A percentile compares a stretch with the other conserved stretches of the same genome.
Evolutionary conservation across 306 rosid species (phyloP).

Genomic region (Trifolium pratense): DNA sequence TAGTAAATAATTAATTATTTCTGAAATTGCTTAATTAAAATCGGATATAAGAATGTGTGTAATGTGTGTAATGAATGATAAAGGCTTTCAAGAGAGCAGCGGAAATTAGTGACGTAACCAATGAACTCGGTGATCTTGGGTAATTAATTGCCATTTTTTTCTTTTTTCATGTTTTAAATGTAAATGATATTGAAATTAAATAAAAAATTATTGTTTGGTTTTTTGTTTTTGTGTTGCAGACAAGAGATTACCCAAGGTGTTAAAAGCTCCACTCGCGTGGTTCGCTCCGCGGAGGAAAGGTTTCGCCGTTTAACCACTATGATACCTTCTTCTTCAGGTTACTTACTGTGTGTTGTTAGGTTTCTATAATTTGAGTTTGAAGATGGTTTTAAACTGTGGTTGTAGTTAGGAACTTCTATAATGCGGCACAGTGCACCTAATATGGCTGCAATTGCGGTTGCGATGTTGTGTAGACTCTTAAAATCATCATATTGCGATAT

Average conservation of each 20-base stretch:
- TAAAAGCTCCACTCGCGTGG: conserved; percentile 77
- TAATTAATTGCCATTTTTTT: conserved; percentile 20
- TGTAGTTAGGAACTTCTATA: no score
- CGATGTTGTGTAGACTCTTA: no score
- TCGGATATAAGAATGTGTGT: no score
- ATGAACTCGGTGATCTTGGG: conserved; percentile 90
- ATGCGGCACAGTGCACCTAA: no score
- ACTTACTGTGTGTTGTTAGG: not conserved
- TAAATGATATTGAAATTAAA: not conserved
- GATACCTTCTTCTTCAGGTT: conserved; percentile 60
- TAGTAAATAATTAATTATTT: no score
- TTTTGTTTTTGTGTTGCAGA: conserved; percentile 59
- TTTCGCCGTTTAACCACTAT: conserved; percentile 63
- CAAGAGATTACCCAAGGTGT: conserved; percentile 90
- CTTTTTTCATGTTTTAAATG: not conserved
- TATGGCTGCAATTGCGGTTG: no score
- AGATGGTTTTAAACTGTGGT: no score
- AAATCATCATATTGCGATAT: no score
- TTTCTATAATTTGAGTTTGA: conserved; percentile 24
- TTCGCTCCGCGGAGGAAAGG: conserved; percentile 73
- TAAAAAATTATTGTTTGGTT: not conserved
- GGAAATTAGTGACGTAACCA: conserved; percentile 90
- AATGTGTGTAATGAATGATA: no score
- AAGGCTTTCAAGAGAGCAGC: conserved; percentile 91
- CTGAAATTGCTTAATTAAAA: no score